Base-by-base conservation (phyloP, 169 alveolate species). In the Plasmodium relictum region DNA sequence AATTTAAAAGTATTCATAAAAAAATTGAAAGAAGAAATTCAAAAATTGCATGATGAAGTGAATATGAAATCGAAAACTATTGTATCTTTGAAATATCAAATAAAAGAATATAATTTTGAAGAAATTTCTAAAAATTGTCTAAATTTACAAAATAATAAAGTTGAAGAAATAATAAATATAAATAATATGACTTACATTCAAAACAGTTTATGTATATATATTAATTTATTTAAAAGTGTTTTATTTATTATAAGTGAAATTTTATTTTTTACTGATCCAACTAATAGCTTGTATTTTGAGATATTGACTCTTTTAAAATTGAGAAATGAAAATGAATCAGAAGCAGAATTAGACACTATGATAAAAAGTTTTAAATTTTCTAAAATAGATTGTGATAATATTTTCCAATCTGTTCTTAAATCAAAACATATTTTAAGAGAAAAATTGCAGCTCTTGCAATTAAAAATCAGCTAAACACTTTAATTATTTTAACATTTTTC, bases 221-320 rank as follows among this genome's bases (percentile, higher is more conserved):
- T 80, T 50, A 80, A 58, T 68, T 61, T 80, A 68, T 80, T 80
- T 72, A 80, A 80, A 80, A 80, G 90, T 68, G 73, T 80, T 65
- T 52, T 80, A 10, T 80, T 68, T 59, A 80, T 80, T 45, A 80
- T 80, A 41, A 80, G 90, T 80, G 90, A 80, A 80, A 80, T 80
- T 31, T 18, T 80, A 18, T 80, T 80, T 12, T 80, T 68, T 16
- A 61, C 71, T 24, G 90, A 80, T 9, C 90, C 90, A 22, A 68
- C 85, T 0, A 80, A 80, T 80, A 56, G 62, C 44, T 71, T 80
- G 48, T 80, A 80, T 18, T 69, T 80, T 14, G 85, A 80, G 39
- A 80, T 80, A 52, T 56, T 80, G 56, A 69, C 90, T 37, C 90
- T 80, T 26, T 68, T 80, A 68, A 80, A 80, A 59, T 68, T 80